A percentile compares a stretch with the other conserved stretches of the same genome.
These are phyloP conservation scores for Xylaria bambusicola DNA, from an alignment of 495 filamentous ascomycete species.

Conservation along the genomic window DNA sequence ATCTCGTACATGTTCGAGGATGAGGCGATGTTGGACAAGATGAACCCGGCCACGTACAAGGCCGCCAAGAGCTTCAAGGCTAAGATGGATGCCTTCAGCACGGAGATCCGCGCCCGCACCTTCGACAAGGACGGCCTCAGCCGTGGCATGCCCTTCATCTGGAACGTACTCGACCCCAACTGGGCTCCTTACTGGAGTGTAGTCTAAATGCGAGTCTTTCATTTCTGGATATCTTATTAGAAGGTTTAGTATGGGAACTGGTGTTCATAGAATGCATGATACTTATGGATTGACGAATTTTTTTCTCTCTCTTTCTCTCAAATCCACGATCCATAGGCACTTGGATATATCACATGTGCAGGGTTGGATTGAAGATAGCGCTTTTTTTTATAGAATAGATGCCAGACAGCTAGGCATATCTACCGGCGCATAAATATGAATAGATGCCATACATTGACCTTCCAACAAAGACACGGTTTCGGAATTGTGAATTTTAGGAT, in stretches of 20 bases:
- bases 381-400: too few species aligned
- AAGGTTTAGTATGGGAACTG: neutral
- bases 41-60: constrained; percentile 19
- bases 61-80: constrained; percentile 22
- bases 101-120: constrained; percentile 22
- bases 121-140: constrained; percentile 38
- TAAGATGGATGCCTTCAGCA: constrained; percentile 34
- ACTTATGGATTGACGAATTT: neutral
- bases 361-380: too few species aligned
- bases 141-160: constrained; percentile 45
- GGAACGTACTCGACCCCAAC: constrained; percentile 35
- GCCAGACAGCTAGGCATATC: too few species aligned
- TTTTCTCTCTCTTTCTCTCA: neutral
- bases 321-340: too few species aligned
- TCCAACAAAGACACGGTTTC: too few species aligned
- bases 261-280: constrained; percentile 5
- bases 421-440: too few species aligned
- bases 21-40: constrained; percentile 23
- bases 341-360: too few species aligned
- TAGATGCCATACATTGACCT: too few species aligned
- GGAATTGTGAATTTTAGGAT: too few species aligned
- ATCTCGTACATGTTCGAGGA: constrained; percentile 37
- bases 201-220: neutral
- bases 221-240: too few species aligned
- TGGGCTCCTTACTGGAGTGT: constrained; percentile 23